Evolutionary conservation across 768 basidiomycete genomes (phyloP), one percentile per base, ranked within the genome.

Genomic region (Fomitopsis pulvina): DNA sequence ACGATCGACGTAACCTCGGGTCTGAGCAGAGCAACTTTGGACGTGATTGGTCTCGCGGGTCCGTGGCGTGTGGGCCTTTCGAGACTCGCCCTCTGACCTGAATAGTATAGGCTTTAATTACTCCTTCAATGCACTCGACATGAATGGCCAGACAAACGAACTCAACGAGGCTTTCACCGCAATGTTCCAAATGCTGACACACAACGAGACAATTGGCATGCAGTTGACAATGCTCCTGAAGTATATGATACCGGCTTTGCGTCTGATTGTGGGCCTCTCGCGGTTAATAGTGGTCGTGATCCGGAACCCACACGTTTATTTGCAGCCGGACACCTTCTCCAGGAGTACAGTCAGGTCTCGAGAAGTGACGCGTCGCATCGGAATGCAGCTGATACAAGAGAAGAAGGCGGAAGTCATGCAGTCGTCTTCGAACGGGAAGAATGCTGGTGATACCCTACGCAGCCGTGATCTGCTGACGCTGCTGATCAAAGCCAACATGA

Each of bases 401-500:
- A 66, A 58, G 59, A 70, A 68, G 54, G 61, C 60, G 3, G 63
- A 59, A 6, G 63, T 69, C 4, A 34, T 51, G 6, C 21, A 37
- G 3, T 48, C 45, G 11, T 61, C 58, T 10, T 62, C 68, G 2
- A 52, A 57, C 18, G 45, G 45, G 32, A 46, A 38, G 28, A 64
- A 68, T 48, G 56, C 61, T 5, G 66, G 69, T 7, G 62, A 70
- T 66, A 60, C 63, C n/a, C 44, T 68, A 9, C 56, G 54, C 0
- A 70, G 69, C 18, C 71, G 77, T 14, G 83, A 86, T 64, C 60
- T 87, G 2, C 68, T 86, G 2, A 79, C 78, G 0, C 59, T 84
- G 26, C 66, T 87, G 2, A 67, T 86, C 34, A 71, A 73, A 48
- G 83, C 84, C 2, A 87, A 86, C 57, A 75, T 82, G 66, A 74